Evolutionary conservation across 495 filamentous ascomycete species (phyloP).

Genomic region (Penicillium coffeae): DNA sequence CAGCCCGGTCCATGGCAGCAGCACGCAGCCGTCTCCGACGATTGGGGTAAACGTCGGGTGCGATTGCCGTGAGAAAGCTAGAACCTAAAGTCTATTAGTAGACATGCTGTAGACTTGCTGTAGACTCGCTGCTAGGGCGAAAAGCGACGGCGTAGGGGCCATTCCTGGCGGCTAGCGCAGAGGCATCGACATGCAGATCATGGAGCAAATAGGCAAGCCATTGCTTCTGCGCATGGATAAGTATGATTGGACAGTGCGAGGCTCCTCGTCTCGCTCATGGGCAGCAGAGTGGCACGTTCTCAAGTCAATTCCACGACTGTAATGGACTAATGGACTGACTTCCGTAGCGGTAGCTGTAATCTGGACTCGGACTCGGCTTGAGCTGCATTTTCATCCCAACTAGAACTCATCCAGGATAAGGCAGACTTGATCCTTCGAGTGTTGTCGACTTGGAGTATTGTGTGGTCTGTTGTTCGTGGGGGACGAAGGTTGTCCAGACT

Average conservation of each 20-base stretch:
- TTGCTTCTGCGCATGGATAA: background rate
- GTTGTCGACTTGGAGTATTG: background rate
- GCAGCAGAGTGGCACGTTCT: background rate
- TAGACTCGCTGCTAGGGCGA: no score
- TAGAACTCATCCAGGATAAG: background rate
- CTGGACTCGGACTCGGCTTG: background rate
- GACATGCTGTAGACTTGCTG: no score
- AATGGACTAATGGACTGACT: no score
- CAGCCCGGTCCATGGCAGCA: constrained; percentile 12
- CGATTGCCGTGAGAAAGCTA: background rate
- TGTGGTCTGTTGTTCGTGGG: background rate
- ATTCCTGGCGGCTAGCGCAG: background rate
- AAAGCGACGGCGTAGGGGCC: background rate
- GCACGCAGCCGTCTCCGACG: background rate
- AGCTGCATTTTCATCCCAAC: background rate
- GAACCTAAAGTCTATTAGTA: background rate
- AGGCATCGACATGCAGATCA: background rate
- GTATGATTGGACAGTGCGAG: background rate
- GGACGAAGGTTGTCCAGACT: constrained; percentile 1
- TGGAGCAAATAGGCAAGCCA: background rate
- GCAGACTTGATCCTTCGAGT: background rate
- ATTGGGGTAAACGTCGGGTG: background rate
- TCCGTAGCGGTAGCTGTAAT: background rate
- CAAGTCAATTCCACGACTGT: background rate
- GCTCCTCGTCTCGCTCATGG: background rate